Evolutionary conservation across 2,329 filamentous ascomycete genomes (phyloP), one percentile per base, ranked within the genome.

Genomic region (Penicillium olsonii): DNA sequence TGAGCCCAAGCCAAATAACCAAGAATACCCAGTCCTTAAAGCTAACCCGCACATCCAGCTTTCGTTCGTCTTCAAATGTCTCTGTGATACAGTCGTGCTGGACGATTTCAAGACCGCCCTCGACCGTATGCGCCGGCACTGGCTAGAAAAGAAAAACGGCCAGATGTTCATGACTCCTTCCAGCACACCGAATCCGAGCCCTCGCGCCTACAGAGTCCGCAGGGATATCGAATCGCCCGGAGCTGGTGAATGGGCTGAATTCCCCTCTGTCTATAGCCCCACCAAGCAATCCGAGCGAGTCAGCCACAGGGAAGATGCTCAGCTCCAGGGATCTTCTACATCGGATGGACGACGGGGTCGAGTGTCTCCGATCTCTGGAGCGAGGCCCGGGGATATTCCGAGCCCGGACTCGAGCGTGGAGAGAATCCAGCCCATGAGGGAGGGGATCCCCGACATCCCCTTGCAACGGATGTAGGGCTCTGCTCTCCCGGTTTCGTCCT

Each of bases 91-190:
- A 0, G 82, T 87, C 43, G 78, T 87, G 43, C 77, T 87, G 10
- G 84, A 87, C 60, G 84, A 87, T 59, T 87, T 87, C 76, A 86
- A 86, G 61, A 84, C 83, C 3, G 76, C 75, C 0, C 64, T 79
- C 5, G 76, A 79, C 50, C 60, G 56, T 17, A 53, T 71, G 29
- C 65, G 68, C 19, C 47, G 54, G 5, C 64, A 70, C 52, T 69
- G 65, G 67, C 52, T 70, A 19, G 52, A 55, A 27, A 68, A 68
- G 41, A 65, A 64, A 27, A 50, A 42, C 11, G 50, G 55, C 26
- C 56, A 65, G 26, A 8, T 48, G 2, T 44, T 48, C 19, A 24
- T 12, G 8, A 24, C 24, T 8, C 45, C 60, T 2, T 41, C 61
- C 8, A 22, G 26, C 0, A 18, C 19, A 1, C 42, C 18, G 3